Evolutionary conservation across 163 green algal genomes (phyloP).

Genomic region (Scenedesmus sp.): DNA sequence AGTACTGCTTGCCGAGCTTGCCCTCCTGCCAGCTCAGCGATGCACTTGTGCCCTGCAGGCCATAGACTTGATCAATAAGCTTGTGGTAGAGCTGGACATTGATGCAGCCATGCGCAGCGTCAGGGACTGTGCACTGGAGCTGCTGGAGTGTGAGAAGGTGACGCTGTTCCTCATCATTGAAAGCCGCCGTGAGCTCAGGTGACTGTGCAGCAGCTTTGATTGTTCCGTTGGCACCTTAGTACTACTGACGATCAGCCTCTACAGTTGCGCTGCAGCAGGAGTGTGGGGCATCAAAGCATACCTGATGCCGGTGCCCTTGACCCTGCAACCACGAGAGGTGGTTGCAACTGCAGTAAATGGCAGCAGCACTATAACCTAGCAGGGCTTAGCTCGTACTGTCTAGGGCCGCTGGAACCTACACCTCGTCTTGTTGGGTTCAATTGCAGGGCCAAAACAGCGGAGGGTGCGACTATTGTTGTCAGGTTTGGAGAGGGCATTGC

Average conservation of each 20-base stretch:
- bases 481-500: conserved; percentile 78
- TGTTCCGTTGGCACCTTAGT: background rate
- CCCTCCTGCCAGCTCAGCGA: background rate
- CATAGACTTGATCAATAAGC: conserved; percentile 70
- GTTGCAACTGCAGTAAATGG: background rate
- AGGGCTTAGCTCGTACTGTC: background rate
- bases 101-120: conserved; percentile 71
- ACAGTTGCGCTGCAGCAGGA: background rate
- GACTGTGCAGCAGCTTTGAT: background rate
- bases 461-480: conserved; percentile 57
- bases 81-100: conserved; percentile 73
- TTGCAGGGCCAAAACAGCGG: conserved; percentile 21
- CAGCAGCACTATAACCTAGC: background rate
- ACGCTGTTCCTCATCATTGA: conserved; percentile 79
- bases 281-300: background rate
- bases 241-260: background rate
- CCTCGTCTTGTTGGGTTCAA: too few species aligned
- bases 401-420: background rate
- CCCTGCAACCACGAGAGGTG: background rate
- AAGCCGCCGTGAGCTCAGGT: conserved; percentile 25
- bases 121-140: conserved; percentile 69
- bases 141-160: conserved; percentile 75
- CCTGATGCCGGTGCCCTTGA: background rate
- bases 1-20: background rate
- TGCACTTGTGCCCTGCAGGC: conserved; percentile 54